phyloP scores from a whole-genome alignment of 2,329 filamentous ascomycete species.

The Zasmidium angulare region DNA sequence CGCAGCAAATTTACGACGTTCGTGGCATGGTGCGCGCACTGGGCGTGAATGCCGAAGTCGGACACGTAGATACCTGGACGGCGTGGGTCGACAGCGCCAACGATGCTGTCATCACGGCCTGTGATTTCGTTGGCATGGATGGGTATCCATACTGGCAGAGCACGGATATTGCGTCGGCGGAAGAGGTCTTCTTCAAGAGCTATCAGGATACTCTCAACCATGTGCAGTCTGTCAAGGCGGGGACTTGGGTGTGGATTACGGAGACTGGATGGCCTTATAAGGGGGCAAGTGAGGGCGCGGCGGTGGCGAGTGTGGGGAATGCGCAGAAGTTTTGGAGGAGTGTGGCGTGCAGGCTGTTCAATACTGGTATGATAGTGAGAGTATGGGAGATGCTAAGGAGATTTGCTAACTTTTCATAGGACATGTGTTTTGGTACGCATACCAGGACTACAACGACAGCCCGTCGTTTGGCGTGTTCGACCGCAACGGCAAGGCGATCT shows the following conservation, averaged over 20 bases:
- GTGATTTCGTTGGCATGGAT: conserved; percentile 65
- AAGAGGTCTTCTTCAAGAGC: conserved; percentile 52
- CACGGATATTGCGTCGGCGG: conserved; percentile 57
- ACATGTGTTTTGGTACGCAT: conserved; percentile 62
- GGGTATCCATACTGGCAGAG: conserved; percentile 68
- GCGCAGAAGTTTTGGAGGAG: conserved; percentile 64
- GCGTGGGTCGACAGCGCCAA: conserved; percentile 57
- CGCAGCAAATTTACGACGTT: conserved; percentile 52
- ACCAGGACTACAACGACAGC: conserved; percentile 53
- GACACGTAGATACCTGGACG: conserved; percentile 63
- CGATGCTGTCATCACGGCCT: conserved; percentile 59
- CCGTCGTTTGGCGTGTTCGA: conserved; percentile 44
- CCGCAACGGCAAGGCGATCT: conserved; percentile 33
- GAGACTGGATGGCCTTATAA: conserved; percentile 65
- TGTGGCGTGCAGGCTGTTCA: conserved; percentile 60
- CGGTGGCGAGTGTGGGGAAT: conserved; percentile 56
- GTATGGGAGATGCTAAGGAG: not conserved
- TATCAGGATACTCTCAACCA: conserved; percentile 39
- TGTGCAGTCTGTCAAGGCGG: conserved; percentile 40
- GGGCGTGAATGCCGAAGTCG: conserved; percentile 51
- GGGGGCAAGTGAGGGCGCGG: conserved; percentile 56
- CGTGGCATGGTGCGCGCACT: conserved; percentile 53
- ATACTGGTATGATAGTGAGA: conserved; percentile 43
- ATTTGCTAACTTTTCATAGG: not conserved
- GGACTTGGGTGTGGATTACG: conserved; percentile 26